Evolutionary conservation across 208 protist species (phyloP).

Genomic region (Herpetomonas muscarum): DNA sequence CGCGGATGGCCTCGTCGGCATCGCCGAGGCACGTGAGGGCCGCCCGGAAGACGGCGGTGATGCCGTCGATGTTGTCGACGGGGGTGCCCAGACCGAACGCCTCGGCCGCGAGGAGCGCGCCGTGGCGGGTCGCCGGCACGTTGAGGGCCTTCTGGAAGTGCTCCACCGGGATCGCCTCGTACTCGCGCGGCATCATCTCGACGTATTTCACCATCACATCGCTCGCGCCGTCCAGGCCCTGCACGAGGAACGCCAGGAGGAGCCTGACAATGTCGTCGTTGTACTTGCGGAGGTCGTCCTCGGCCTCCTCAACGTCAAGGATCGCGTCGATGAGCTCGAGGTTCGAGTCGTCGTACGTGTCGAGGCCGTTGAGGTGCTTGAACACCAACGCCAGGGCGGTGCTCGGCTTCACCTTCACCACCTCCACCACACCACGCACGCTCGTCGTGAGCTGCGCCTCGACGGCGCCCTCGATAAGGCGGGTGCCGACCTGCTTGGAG

Average conservation of each 20-base stretch:
- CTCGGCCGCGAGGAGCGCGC: constrained; percentile 62
- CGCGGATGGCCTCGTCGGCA: constrained; percentile 33
- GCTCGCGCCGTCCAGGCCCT: constrained; percentile 54
- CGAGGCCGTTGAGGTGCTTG: constrained; percentile 50
- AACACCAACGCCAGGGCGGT: constrained; percentile 81
- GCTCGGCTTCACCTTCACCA: constrained; percentile 86
- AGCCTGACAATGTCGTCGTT: constrained; percentile 48
- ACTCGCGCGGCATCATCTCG: constrained; percentile 36
- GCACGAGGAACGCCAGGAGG: constrained; percentile 59
- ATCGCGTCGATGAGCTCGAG: constrained; percentile 78
- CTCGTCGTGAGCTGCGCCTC: constrained; percentile 80
- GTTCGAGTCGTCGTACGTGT: constrained; percentile 46
- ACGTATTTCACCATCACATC: constrained; percentile 65
- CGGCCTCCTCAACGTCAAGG: constrained; percentile 77
- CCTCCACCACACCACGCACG: constrained; percentile 85
- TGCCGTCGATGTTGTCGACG: constrained; percentile 64
- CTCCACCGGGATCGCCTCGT: constrained; percentile 53
- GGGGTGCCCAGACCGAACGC: constrained; percentile 63
- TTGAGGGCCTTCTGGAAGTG: constrained; percentile 58
- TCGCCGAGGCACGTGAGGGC: constrained; percentile 72
- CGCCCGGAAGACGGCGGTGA: constrained; percentile 57
- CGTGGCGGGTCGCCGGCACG: constrained; percentile 53
- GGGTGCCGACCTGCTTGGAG: constrained; percentile 61
- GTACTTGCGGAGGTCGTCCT: constrained; percentile 66
- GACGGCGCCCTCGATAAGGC: constrained; percentile 80